phyloP scores from a whole-genome alignment of 306 rosid genomes.

The Neltuma alba region DNA sequence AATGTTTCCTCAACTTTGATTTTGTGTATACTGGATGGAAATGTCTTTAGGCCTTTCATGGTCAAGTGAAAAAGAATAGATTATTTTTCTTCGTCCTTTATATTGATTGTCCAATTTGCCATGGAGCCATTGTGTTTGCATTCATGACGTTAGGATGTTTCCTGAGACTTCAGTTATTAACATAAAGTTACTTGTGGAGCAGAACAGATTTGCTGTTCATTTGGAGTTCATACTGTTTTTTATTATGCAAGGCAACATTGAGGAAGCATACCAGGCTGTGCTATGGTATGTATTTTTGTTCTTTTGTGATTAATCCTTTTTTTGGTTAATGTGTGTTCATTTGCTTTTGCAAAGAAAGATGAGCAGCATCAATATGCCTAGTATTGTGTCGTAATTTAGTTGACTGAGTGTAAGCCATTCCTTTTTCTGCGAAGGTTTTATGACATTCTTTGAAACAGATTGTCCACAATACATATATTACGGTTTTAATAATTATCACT shows the following conservation, averaged over 20 bases:
- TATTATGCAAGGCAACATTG: conserved; percentile 54
- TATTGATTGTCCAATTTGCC: neutral
- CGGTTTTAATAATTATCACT: neutral
- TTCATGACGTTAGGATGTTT: conserved; percentile 21
- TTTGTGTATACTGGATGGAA: neutral
- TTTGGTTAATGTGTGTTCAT: neutral
- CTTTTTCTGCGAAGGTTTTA: neutral
- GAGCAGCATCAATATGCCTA: conserved; percentile 11
- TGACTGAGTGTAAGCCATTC: conserved; percentile 11
- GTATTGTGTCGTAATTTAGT: conserved; percentile 19
- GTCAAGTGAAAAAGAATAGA: neutral
- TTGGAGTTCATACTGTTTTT: conserved; percentile 61
- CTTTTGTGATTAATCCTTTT: conserved; percentile 16
- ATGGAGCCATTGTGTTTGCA: conserved; percentile 5
- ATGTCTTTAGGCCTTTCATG: neutral
- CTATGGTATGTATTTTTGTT: conserved; percentile 50
- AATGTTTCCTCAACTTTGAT: neutral
- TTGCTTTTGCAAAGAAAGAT: conserved; percentile 23
- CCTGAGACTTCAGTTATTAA: conserved; percentile 20
- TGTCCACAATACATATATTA: conserved; percentile 11
- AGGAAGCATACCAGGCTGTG: conserved; percentile 59
- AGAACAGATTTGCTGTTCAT: conserved; percentile 60
- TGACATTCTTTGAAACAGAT: conserved; percentile 10
- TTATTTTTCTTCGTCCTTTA: neutral
- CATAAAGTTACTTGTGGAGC: conserved; percentile 43